A percentile compares a stretch with the other conserved stretches of the same genome.
Evolutionary conservation across 2,329 filamentous ascomycete genomes (phyloP).

Genomic region (Colletotrichum lindemuthianum): DNA sequence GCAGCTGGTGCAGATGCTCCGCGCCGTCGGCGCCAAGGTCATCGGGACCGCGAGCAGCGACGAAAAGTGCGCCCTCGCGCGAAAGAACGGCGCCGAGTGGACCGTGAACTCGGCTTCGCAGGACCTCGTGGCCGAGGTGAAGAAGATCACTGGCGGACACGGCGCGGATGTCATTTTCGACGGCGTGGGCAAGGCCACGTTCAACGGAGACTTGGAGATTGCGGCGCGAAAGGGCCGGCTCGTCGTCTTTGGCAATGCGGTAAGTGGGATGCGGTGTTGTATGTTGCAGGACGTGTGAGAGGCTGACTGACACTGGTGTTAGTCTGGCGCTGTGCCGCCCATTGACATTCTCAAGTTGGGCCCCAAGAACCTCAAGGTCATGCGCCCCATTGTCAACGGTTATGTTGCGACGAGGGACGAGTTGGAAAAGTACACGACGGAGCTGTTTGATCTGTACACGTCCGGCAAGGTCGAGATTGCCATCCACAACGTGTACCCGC

Average conservation of each 20-base stretch:
- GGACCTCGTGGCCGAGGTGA: slow-evolving; percentile 67
- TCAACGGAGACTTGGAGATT: slow-evolving; percentile 79
- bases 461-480: slow-evolving; percentile 76
- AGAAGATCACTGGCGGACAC: slow-evolving; percentile 75
- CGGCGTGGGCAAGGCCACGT: slow-evolving; percentile 85
- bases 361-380: slow-evolving; percentile 80
- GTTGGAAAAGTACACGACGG: slow-evolving; percentile 73
- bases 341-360: slow-evolving; percentile 65
- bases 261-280: slow-evolving; percentile 50
- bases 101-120: slow-evolving; percentile 75
- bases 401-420: slow-evolving; percentile 78
- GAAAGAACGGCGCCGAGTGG: slow-evolving; percentile 75
- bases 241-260: slow-evolving; percentile 83
- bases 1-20: slow-evolving; percentile 79
- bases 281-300: slow-evolving; percentile 12
- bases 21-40: slow-evolving; percentile 75
- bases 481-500: slow-evolving; percentile 80
- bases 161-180: slow-evolving; percentile 86
- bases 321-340: slow-evolving; percentile 79
- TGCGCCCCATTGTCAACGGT: slow-evolving; percentile 77
- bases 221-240: slow-evolving; percentile 81
- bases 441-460: slow-evolving; percentile 78
- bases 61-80: slow-evolving; percentile 78
- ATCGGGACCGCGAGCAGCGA: slow-evolving; percentile 82
- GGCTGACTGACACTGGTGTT: slow-evolving; percentile 5